phyloP scores from a whole-genome alignment of 2,329 filamentous ascomycete genomes.

The Aspergillus sp. region DNA sequence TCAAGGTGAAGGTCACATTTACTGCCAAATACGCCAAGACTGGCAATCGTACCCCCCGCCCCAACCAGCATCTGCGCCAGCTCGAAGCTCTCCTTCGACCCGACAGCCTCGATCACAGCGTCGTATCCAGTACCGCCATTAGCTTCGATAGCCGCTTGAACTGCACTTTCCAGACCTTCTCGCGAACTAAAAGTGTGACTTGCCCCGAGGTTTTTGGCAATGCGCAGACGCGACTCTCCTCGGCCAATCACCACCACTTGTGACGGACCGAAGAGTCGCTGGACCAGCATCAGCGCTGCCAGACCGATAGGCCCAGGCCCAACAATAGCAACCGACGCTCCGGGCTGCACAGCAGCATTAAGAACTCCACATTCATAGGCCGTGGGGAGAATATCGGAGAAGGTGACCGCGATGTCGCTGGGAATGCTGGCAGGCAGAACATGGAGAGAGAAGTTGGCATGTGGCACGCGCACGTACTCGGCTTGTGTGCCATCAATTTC shows the following conservation, averaged over 20 bases:
- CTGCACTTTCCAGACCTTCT: constrained; percentile 33
- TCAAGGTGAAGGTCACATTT: constrained; percentile 55
- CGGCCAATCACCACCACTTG: constrained; percentile 54
- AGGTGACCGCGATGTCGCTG: constrained; percentile 39
- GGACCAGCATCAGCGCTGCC: constrained; percentile 53
- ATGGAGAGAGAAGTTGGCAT: constrained; percentile 52
- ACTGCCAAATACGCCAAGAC: constrained; percentile 58
- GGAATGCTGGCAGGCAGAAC: constrained; percentile 44
- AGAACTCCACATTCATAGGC: constrained; percentile 57
- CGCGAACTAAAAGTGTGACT: constrained; percentile 46
- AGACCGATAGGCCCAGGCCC: constrained; percentile 58
- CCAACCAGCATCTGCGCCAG: constrained; percentile 56
- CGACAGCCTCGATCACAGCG: constrained; percentile 59
- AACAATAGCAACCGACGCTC: constrained; percentile 54
- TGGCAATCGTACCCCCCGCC: constrained; percentile 55
- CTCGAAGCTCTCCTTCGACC: constrained; percentile 54
- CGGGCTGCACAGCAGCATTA: constrained; percentile 53
- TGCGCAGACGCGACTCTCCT: constrained; percentile 48
- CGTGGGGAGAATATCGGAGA: constrained; percentile 59
- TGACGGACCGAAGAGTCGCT: constrained; percentile 54
- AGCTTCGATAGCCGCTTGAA: constrained; percentile 41
- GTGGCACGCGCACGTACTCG: constrained; percentile 55
- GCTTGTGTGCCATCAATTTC: constrained; percentile 55
- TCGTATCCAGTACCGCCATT: constrained; percentile 56
- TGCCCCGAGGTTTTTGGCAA: constrained; percentile 52